A percentile compares a stretch with the other conserved stretches of the same genome.
Conservation (phyloP, 306 rosid species). For the Quercus gilva region DNA sequence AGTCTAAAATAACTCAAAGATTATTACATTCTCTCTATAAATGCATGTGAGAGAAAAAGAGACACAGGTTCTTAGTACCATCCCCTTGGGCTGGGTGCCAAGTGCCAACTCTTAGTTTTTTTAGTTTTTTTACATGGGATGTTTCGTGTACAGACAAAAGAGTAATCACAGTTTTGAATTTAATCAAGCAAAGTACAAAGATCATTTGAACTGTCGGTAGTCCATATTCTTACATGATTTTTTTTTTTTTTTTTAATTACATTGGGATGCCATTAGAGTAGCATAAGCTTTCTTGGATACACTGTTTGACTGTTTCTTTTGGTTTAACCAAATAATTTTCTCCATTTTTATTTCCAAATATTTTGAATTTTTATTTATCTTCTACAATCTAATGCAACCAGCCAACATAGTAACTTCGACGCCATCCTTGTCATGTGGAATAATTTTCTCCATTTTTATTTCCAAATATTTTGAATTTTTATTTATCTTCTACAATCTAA, state of each 20-base stretch:
- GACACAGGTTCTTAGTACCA: not conserved
- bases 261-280: not conserved
- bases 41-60: not conserved
- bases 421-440: not conserved
- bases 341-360: no score
- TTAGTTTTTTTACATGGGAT: not conserved
- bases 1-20: constrained; percentile 17
- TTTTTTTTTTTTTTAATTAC: no score
- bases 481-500: not conserved
- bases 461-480: no score
- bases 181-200: not conserved
- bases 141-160: not conserved
- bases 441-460: no score
- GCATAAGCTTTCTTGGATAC: not conserved
- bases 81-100: not conserved
- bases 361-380: not conserved
- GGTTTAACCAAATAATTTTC: not conserved
- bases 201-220: no score
- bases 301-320: not conserved
- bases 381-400: no score
- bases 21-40: not conserved
- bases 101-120: not conserved
- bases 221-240: no score
- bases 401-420: no score
- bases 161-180: not conserved